Conservation (phyloP, 1,139 yeast species). For the Geotrichum reessii region DNA sequence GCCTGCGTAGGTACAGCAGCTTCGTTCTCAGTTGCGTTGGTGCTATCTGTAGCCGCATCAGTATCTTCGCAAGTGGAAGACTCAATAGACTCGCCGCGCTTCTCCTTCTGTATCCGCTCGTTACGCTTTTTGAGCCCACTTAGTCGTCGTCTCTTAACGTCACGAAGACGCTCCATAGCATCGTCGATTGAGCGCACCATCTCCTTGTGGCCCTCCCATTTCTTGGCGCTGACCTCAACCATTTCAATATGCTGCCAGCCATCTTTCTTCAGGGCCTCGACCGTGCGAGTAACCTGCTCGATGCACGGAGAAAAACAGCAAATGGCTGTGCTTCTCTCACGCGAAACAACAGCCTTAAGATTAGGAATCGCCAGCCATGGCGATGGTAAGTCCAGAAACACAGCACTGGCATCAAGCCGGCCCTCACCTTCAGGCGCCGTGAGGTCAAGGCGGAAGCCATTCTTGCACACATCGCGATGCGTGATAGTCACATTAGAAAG, state of each 20-base stretch:
- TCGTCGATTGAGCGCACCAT: conserved; percentile 80
- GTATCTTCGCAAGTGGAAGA: conserved; percentile 10
- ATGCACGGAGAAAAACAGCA: conserved; percentile 98
- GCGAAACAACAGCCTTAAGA: conserved; percentile 54
- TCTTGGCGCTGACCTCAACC: conserved; percentile 82
- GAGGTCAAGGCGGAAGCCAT: conserved; percentile 53
- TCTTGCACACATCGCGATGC: conserved; percentile 87
- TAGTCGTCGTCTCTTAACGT: conserved; percentile 67
- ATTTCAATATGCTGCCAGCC: conserved; percentile 92
- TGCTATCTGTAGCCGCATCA: conserved; percentile 1
- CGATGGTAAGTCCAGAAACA: conserved; percentile 89
- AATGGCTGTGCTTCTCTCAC: conserved; percentile 51
- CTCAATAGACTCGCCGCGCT: conserved; percentile 5
- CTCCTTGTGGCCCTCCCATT: conserved; percentile 88
- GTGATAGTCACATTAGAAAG: conserved; percentile 55
- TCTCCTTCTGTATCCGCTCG: conserved; percentile 29
- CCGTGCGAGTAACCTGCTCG: conserved; percentile 88
- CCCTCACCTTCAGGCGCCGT: conserved; percentile 20
- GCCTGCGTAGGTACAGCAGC: conserved; percentile 25
- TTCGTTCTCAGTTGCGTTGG: conserved; percentile 6
- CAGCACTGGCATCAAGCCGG: conserved; percentile 54
- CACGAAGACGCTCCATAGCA: conserved; percentile 73
- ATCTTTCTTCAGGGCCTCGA: conserved; percentile 60
- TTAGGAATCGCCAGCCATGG: conserved; percentile 96
- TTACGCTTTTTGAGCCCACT: conserved; percentile 67